Conservation (phyloP, 768 basidiomycete species). For the Candolleomyces efflorescens region DNA sequence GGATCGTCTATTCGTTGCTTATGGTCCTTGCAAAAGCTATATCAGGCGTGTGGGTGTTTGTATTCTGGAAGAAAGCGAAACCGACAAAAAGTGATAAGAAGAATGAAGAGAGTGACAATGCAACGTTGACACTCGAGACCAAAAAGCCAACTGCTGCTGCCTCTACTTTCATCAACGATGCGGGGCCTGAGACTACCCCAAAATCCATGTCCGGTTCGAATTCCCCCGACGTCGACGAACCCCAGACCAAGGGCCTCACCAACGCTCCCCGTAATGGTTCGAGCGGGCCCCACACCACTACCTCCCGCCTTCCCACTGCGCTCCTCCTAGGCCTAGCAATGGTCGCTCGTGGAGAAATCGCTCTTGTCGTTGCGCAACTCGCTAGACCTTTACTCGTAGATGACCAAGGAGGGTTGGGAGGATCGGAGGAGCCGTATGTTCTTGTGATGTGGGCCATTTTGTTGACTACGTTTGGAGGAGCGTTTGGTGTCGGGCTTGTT, state of each 20-base stretch:
- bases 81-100: background rate
- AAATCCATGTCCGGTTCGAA: background rate
- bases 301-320: constrained; percentile 23
- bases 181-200: background rate
- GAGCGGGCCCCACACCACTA: too few relatives aligned
- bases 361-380: constrained; percentile 53
- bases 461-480: constrained; percentile 49
- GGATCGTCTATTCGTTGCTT: constrained; percentile 51
- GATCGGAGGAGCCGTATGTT: constrained; percentile 40
- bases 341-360: constrained; percentile 68
- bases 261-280: too few relatives aligned
- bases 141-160: background rate
- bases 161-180: too few relatives aligned
- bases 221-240: background rate
- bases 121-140: background rate
- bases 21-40: constrained; percentile 53
- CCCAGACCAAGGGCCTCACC: background rate
- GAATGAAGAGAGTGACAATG: background rate
- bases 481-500: constrained; percentile 26
- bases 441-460: constrained; percentile 57
- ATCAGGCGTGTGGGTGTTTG: constrained; percentile 42
- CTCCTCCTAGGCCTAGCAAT: constrained; percentile 52
- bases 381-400: constrained; percentile 26
- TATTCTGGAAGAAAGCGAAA: constrained; percentile 13
- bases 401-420: background rate